Percentiles rank a stretch among this genome's conserved stretches.
phyloP scores from a whole-genome alignment of 176 grass and related monocot genomes.

The Musa acuminata region DNA sequence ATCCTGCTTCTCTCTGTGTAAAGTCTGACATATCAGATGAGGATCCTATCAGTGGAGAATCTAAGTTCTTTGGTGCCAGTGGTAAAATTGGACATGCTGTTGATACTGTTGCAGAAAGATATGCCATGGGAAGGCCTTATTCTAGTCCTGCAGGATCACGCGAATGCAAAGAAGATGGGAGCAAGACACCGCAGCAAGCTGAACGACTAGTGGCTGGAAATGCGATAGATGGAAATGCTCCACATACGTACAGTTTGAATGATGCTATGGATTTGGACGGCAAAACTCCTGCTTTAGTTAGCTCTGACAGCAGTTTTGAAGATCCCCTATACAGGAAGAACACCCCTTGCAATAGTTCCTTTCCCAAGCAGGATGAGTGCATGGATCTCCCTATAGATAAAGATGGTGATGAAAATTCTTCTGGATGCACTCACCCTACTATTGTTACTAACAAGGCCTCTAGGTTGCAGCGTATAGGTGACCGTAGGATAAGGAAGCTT shows the following conservation, averaged over 20 bases:
- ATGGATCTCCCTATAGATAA: constrained; percentile 42
- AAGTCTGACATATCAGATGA: constrained; percentile 37
- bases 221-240: constrained; percentile 4
- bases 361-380: constrained; percentile 32
- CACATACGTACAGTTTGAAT: constrained; percentile 42
- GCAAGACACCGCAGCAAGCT: constrained; percentile 18
- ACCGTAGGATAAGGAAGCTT: constrained; percentile 54
- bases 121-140: constrained; percentile 21
- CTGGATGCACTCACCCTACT: constrained; percentile 69
- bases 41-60: constrained; percentile 18
- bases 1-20: constrained; percentile 27
- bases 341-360: constrained; percentile 32
- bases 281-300: constrained; percentile 67
- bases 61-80: constrained; percentile 32
- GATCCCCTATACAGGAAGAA: constrained; percentile 40
- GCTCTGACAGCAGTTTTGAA: constrained; percentile 83
- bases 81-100: constrained; percentile 32
- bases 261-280: constrained; percentile 51
- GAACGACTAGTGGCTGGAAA: constrained; percentile 25
- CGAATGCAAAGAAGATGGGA: constrained; percentile 33
- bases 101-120: constrained; percentile 6
- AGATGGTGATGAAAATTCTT: constrained; percentile 83
- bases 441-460: constrained; percentile 45
- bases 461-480: constrained; percentile 43
- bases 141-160: constrained; percentile 46